These are phyloP conservation scores for Chrysophaeum taylorii DNA, from an alignment of 352 stramenopile species.

Conservation along the genomic window DNA sequence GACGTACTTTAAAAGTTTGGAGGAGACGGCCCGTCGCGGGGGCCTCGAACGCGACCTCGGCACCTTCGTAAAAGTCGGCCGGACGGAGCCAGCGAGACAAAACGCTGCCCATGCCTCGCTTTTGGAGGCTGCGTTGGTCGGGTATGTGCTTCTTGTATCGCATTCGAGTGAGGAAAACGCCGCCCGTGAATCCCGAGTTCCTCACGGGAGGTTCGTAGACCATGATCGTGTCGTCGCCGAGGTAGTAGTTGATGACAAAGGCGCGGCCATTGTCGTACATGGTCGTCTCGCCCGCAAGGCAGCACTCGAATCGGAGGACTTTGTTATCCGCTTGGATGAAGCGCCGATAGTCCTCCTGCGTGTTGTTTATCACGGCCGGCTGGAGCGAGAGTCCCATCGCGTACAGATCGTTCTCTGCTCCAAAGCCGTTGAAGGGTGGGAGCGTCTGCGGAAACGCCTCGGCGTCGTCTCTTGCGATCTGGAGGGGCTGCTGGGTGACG, in stretches of 20 bases:
- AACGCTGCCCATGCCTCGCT: constrained; percentile 23
- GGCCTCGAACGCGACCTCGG: constrained; percentile 39
- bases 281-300: background rate
- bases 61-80: constrained; percentile 43
- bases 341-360: constrained; percentile 53
- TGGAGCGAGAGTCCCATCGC: constrained; percentile 36
- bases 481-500: constrained; percentile 50
- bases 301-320: constrained; percentile 38
- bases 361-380: constrained; percentile 32
- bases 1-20: constrained; percentile 17
- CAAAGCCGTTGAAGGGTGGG: constrained; percentile 47
- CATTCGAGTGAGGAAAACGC: constrained; percentile 43
- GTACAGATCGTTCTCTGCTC: constrained; percentile 51
- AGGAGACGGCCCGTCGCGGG: constrained; percentile 19
- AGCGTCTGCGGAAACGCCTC: constrained; percentile 20
- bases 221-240: constrained; percentile 37
- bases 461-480: constrained; percentile 16
- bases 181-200: constrained; percentile 49
- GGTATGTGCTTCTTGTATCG: constrained; percentile 48
- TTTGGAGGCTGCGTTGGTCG: constrained; percentile 23
- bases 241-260: constrained; percentile 43
- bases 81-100: constrained; percentile 36
- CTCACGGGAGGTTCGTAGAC: constrained; percentile 43
- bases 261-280: constrained; percentile 27
- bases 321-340: constrained; percentile 36